Evolutionary conservation across 2,329 filamentous ascomycete species (phyloP).

Genomic region (Fusarium pseudograminearum): DNA sequence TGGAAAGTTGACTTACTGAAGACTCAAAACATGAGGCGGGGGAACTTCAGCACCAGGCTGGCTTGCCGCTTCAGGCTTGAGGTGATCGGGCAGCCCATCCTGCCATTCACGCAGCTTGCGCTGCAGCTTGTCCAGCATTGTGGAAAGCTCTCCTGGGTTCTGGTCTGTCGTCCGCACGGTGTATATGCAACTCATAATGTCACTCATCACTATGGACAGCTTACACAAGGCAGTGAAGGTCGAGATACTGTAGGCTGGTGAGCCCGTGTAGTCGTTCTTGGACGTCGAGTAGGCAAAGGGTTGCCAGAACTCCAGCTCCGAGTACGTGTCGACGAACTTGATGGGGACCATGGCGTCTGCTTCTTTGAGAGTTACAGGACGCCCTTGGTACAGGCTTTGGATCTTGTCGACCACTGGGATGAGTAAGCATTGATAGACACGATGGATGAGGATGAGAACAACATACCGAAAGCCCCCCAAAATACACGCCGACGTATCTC

Average conservation of each 20-base stretch:
- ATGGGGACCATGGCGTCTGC: conserved; percentile 60
- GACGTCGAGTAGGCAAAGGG: conserved; percentile 52
- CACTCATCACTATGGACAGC: conserved; percentile 52
- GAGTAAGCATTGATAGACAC: background rate
- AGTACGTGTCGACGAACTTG: conserved; percentile 61
- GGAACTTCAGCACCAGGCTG: conserved; percentile 40
- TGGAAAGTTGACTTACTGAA: conserved; percentile 42
- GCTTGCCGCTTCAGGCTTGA: conserved; percentile 53
- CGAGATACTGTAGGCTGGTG: conserved; percentile 36
- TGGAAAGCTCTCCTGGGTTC: conserved; percentile 52
- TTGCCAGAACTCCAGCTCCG: conserved; percentile 66
- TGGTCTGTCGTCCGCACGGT: conserved; percentile 56
- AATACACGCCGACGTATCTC: conserved; percentile 42
- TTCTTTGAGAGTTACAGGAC: conserved; percentile 61
- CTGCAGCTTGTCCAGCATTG: conserved; percentile 55
- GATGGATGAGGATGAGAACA: fast-evolving
- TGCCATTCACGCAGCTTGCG: conserved; percentile 58
- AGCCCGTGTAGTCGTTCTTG: conserved; percentile 43
- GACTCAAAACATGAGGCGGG: conserved; percentile 59
- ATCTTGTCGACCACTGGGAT: conserved; percentile 58
- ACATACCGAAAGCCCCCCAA: conserved; percentile 38
- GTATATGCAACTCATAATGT: conserved; percentile 60
- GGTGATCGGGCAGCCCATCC: conserved; percentile 55
- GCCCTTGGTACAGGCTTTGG: conserved; percentile 66
- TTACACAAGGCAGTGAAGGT: conserved; percentile 44